Evolutionary conservation across 2,329 filamentous ascomycete genomes (phyloP), one percentile per base, ranked within the genome.

Genomic region (Phaeosphaeria sp.): DNA sequence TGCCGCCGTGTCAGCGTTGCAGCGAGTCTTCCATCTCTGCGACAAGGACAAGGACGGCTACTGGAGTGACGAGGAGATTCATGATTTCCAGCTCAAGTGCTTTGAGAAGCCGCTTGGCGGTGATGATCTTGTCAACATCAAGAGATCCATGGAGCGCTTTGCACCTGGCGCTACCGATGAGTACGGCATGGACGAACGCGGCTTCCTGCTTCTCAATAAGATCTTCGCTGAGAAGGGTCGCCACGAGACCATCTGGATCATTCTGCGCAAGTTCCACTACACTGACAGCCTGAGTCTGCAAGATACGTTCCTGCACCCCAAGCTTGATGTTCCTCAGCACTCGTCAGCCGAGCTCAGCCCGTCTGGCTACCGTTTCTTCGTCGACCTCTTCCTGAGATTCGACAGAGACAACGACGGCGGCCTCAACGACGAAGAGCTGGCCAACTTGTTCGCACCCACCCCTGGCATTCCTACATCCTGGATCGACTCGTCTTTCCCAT

Each of bases 361-460:
- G 0, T 89, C 91, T 15, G 95, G 95, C 1, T 99, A 99, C 77
- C 89, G 94, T 20, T 99, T 99, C 81, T 97, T 99, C 68, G 94
- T 98, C 63, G 95, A 99, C 71, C 83, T 98, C 0, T 99, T 99
- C 75, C 80, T 99, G 36, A 85, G 97, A 0, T 97, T 96, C 57
- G 95, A 99, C 77, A 95, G 96, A 78, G 95, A 99, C 75, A 99
- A 97, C 64, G 95, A 99, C 71, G 95, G 95, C 2, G 95, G 94
- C 0, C 81, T 99, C 53, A 97, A 95, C 71, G 88, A 96, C 65
- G 82, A 88, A 9, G 95, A 99, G 74, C 83, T 99, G 4, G 86
- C 88, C 44, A 91, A 93, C 5, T 80, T 99, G 1, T 98, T 99
- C 78, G 91, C 93, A 1, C 95, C 95, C 0, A 97, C 95, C 0